Percentiles rank a stretch among this genome's conserved stretches.
These are phyloP conservation scores for Graphiopsis chlorocephala DNA, from an alignment of 2,329 filamentous ascomycete species.

Conservation along the genomic window DNA sequence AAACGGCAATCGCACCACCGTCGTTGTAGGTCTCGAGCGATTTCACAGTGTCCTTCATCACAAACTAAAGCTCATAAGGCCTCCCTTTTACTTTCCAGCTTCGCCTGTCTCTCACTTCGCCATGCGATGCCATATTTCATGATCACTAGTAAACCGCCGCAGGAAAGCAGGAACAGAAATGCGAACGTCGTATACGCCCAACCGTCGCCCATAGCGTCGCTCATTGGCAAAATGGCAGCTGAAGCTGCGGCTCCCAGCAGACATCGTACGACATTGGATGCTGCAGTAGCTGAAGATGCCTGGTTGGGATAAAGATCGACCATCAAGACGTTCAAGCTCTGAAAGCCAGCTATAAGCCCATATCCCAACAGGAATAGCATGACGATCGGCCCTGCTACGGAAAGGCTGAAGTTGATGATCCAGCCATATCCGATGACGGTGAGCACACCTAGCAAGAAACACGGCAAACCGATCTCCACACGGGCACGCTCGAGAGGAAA, in stretches of 20 bases:
- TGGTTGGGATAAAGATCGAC: slow-evolving; percentile 44
- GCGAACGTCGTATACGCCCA: slow-evolving; percentile 43
- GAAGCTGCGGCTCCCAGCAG: slow-evolving; percentile 43
- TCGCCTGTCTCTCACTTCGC: slow-evolving; percentile 22
- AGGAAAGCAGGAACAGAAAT: slow-evolving; percentile 23
- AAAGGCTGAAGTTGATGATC: slow-evolving; percentile 35
- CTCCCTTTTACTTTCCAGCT: background rate
- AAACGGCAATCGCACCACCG: background rate
- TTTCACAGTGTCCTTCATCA: background rate
- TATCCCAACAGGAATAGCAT: slow-evolving; percentile 33
- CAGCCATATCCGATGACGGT: slow-evolving; percentile 43
- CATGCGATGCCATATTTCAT: slow-evolving; percentile 30
- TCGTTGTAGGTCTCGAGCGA: background rate
- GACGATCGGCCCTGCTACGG: slow-evolving; percentile 29
- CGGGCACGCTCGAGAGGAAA: slow-evolving; percentile 47
- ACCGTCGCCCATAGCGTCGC: slow-evolving; percentile 38
- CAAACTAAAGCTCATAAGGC: background rate
- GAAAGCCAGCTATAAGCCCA: slow-evolving; percentile 41
- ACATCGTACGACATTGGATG: slow-evolving; percentile 45
- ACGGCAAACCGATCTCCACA: slow-evolving; percentile 40
- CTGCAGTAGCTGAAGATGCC: slow-evolving; percentile 44
- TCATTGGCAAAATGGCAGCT: slow-evolving; percentile 41
- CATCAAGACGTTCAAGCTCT: slow-evolving; percentile 47
- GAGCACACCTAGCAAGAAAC: slow-evolving; percentile 33
- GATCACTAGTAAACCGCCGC: slow-evolving; percentile 20